Base-by-base conservation (phyloP, 2,329 filamentous ascomycete genomes). In the Xylaria arbuscula region DNA sequence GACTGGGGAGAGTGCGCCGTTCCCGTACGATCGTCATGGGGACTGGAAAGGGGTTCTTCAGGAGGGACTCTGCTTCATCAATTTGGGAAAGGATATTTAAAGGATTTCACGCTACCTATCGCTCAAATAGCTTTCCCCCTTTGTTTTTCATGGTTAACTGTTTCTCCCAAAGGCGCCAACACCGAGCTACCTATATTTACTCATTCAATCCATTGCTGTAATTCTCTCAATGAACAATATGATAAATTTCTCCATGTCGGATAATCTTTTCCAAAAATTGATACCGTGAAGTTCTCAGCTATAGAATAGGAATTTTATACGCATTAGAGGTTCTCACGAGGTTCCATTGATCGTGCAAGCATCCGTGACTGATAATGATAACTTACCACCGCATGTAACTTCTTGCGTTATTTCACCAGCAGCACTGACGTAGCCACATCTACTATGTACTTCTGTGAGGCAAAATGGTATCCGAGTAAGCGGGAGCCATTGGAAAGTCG, bases 21-120 rank as follows among this genome's bases (percentile, higher is more conserved):
- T 86, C 56, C 84, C 84, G 0, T 83, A 82, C 48, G 74, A 73
- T 0, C 59, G 80, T 2, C 74, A 67, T 82, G n/a, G 75, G 75
- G 1, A 79, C 71, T 70, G 66, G 79, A 77, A 72, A 67, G 67
- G 79, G 78, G 54, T 69, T 1, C 61, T 84, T 70, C 73, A 80
- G 62, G 80, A 85, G 51, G 83, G 84, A 62, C 73, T 86, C 70
- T 78, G 80, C 60, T 85, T 85, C 48, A 38, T 71, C 22, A 54
- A 62, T n/a, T 3, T 84, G 68, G 77, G 77, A 32, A 86, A 86
- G 77, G 76, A 78, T 38, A 66, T 81, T 28, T 40, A 54, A 19
- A 19, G 62, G 45, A 10, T 36, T 13, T 22, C 22, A 48, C 34
- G 34, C 32, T 19, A 19, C 55, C 5, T 8, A 66, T 45, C 6